phyloP scores from a whole-genome alignment of 257 asterid species.

The Capsicum pubescens region DNA sequence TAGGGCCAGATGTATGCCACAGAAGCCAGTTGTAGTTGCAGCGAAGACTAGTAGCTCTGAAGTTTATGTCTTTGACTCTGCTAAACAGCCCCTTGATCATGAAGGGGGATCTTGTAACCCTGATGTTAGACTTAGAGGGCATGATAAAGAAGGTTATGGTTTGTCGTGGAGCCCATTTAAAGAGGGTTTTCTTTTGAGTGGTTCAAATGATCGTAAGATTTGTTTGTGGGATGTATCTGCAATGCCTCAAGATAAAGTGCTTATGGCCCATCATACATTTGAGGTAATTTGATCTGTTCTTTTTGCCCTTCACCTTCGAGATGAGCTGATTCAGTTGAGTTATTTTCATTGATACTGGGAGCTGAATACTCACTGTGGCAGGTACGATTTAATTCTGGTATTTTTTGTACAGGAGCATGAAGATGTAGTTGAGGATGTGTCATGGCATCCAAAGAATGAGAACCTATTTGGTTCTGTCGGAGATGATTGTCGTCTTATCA shows the following conservation, averaged over 20 bases:
- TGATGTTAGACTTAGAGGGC: slow-evolving; percentile 82
- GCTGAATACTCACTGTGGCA: slow-evolving; percentile 14
- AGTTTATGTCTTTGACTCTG: slow-evolving; percentile 74
- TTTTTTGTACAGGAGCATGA: slow-evolving; percentile 64
- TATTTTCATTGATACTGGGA: slow-evolving; percentile 6
- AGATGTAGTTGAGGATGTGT: slow-evolving; percentile 83
- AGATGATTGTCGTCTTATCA: slow-evolving; percentile 86
- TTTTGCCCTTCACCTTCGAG: neutral
- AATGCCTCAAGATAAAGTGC: slow-evolving; percentile 63
- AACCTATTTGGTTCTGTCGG: slow-evolving; percentile 92
- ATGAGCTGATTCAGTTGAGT: slow-evolving; percentile 16
- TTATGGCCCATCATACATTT: slow-evolving; percentile 60
- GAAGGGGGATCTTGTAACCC: slow-evolving; percentile 61
- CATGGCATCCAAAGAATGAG: slow-evolving; percentile 86
- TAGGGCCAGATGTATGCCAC: slow-evolving; percentile 84
- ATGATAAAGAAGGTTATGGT: slow-evolving; percentile 92
- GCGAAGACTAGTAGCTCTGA: slow-evolving; percentile 81
- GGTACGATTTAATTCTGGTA: slow-evolving; percentile 3
- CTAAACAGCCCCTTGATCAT: slow-evolving; percentile 51
- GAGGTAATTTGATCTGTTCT: slow-evolving; percentile 51
- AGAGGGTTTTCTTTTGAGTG: slow-evolving; percentile 84
- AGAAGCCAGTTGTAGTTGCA: slow-evolving; percentile 73
- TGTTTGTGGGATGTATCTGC: slow-evolving; percentile 92
- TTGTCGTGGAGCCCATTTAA: slow-evolving; percentile 87
- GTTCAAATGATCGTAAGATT: slow-evolving; percentile 81